These are phyloP conservation scores for Penicillium sp. DNA, from an alignment of 2,329 filamentous ascomycete genomes.

Conservation along the genomic window DNA sequence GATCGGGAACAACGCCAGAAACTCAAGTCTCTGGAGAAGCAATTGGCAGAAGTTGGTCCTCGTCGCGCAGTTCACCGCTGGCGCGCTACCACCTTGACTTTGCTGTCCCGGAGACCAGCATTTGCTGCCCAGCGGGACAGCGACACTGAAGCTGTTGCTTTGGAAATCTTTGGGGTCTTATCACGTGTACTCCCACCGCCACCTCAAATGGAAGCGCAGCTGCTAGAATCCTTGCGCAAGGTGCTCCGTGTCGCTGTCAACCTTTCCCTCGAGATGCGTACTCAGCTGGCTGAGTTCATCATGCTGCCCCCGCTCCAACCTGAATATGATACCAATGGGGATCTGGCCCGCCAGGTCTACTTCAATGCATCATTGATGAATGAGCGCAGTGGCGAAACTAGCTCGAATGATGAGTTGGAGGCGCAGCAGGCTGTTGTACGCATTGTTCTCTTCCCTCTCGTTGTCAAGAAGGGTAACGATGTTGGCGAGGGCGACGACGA, in stretches of 20 bases:
- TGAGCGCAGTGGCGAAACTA: constrained; percentile 73
- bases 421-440: constrained; percentile 74
- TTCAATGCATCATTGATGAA: constrained; percentile 97
- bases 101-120: constrained; percentile 76
- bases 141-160: constrained; percentile 93
- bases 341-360: constrained; percentile 79
- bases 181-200: constrained; percentile 85
- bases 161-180: constrained; percentile 83
- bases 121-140: constrained; percentile 81
- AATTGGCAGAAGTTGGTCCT: constrained; percentile 83
- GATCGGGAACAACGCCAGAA: constrained; percentile 97
- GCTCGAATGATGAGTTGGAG: constrained; percentile 78
- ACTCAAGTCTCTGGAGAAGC: constrained; percentile 92
- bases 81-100: constrained; percentile 90
- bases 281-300: constrained; percentile 93
- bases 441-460: constrained; percentile 90
- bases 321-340: constrained; percentile 90
- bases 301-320: constrained; percentile 96
- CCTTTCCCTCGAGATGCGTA: constrained; percentile 94
- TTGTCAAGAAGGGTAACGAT: constrained; percentile 94
- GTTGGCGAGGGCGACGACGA: constrained; percentile 85
- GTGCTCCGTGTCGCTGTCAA: constrained; percentile 87
- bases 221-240: constrained; percentile 79
- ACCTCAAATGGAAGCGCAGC: constrained; percentile 73
- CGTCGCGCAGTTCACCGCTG: constrained; percentile 89